Evolutionary conservation across 192 early-diverging fungal genomes (phyloP).

Genomic region (Entomortierella lignicola): DNA sequence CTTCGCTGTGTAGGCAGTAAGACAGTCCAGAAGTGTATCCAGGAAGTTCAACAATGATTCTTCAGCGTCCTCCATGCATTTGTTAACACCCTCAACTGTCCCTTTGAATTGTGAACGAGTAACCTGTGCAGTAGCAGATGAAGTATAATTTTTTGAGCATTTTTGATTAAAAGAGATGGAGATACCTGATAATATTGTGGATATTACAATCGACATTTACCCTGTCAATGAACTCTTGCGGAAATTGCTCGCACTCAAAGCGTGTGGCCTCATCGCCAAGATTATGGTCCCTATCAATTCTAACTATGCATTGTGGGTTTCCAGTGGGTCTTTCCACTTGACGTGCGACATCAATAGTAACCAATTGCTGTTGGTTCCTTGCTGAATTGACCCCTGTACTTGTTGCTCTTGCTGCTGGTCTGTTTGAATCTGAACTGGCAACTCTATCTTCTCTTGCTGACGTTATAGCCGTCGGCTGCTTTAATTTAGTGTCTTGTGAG

Average conservation of each 20-base stretch:
- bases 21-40: constrained; percentile 47
- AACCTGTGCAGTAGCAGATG: constrained; percentile 9
- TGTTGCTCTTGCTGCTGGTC: constrained; percentile 3
- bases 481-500: constrained; percentile 5
- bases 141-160: no score
- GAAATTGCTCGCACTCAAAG: constrained; percentile 43
- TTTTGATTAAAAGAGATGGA: neutral
- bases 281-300: constrained; percentile 43
- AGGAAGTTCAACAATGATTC: constrained; percentile 35
- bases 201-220: constrained; percentile 2
- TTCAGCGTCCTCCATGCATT: constrained; percentile 39
- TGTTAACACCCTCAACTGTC: constrained; percentile 42
- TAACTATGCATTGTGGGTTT: constrained; percentile 25
- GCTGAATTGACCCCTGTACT: neutral
- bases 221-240: constrained; percentile 43
- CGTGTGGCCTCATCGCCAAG: constrained; percentile 32
- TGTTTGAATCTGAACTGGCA: neutral
- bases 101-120: constrained; percentile 29
- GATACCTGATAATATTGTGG: no score
- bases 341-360: neutral
- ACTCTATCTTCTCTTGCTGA: neutral
- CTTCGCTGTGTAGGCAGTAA: constrained; percentile 50
- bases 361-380: no score
- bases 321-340: constrained; percentile 22
- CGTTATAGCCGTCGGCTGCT: neutral